Conservation (phyloP, 768 basidiomycete species). For the Boletellus ananas region DNA sequence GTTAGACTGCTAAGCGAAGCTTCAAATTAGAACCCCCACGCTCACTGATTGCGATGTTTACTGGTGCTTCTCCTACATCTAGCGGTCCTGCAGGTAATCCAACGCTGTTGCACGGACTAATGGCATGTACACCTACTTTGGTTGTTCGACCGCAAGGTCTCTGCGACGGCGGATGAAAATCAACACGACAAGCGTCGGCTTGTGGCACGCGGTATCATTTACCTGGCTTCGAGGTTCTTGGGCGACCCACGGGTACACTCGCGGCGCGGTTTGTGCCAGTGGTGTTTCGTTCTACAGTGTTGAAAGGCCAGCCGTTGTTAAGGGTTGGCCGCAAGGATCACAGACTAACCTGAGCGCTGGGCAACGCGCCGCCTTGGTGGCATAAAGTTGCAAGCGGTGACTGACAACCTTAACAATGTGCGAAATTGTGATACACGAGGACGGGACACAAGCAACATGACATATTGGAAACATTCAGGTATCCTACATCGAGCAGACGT, state of each 20-base stretch:
- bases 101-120: neutral
- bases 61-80: conserved; percentile 5
- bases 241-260: conserved; percentile 17
- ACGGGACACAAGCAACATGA: neutral
- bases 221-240: conserved; percentile 13
- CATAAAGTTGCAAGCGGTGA: conserved; percentile 3
- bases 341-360: conserved; percentile 17
- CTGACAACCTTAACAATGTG: neutral
- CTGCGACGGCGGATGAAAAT: conserved; percentile 11
- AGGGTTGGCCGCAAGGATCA: conserved; percentile 1
- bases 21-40: neutral
- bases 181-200: conserved; percentile 1
- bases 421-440: conserved; percentile 1
- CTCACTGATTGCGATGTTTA: conserved; percentile 15
- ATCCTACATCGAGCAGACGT: conserved; percentile 9
- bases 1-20: conserved; percentile 1
- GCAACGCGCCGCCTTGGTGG: conserved; percentile 5
- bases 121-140: conserved; percentile 11
- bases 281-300: conserved; percentile 13
- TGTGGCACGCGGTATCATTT: neutral
- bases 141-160: conserved; percentile 10
- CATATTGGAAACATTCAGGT: neutral
- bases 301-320: conserved; percentile 3
- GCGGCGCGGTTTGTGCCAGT: conserved; percentile 5
- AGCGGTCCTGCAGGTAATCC: conserved; percentile 8